Evolutionary conservation across 169 alveolate species (phyloP), one percentile per base, ranked within the genome.

Genomic region (Plasmodium vinckei): DNA sequence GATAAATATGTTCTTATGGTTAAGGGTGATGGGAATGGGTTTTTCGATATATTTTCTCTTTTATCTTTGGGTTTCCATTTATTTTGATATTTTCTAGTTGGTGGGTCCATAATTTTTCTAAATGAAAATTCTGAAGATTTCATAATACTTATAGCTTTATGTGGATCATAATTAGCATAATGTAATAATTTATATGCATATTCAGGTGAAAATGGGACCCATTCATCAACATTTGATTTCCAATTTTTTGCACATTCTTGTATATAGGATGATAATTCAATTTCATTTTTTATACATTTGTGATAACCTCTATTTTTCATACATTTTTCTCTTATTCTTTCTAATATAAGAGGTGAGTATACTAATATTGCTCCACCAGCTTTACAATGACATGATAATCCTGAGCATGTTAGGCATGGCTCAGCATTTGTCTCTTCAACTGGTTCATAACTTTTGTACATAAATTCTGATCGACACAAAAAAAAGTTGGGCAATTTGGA

Each of bases 141-240:
- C 96, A 95, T 93, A 23, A 93, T 77, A 89, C 93, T 93, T 60
- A 95, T 64, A 21, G 97, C 97, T 88, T 93, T 94, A 49, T 92
- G 91, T n/a, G 97, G 97, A 79, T 95, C 97, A 73, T 95, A 95
- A 54, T 94, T 97, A 12, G 97, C 97, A 63, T 90, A 94, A 88
- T 95, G 97, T 82, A 95, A 91, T 49, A 95, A 87, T 87, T 95
- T 95, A 90, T 92, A 95, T 42, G 97, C 97, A 59, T 94, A 95
- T 92, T 95, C 97, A 9, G 97, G 97, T 73, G 97, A 94, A 64
- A 95, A 95, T 15, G 97, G 97, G 59, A 94, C 96, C 97, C 97
- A 95, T 23, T 96, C 97, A 23, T 95, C 96, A 23, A 65, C 65
- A 57, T 92, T 92, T 88, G 87, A 92, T 84, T 94, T 95, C 97